Evolutionary conservation across 1,139 yeast species (phyloP), one percentile per base, ranked within the genome.

Genomic region (Blastobotrys buckinghamii): DNA sequence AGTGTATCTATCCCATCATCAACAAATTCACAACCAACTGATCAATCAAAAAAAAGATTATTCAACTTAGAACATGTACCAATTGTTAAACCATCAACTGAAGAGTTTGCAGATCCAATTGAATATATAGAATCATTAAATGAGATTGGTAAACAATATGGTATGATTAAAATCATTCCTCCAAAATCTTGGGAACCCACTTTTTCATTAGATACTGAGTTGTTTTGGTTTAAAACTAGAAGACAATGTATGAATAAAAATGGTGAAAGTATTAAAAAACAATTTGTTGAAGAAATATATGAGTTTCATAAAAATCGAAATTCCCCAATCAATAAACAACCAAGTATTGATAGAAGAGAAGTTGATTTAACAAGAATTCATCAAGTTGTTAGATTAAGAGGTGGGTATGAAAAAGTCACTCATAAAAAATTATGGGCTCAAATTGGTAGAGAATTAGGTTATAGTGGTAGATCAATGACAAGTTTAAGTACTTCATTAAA

Each of bases 381-480:
- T 42, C 63, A 64, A 40, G 56, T 63, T 16, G 75, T 72, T 2
- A 65, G 62, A 39, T 51, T 59, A 32, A 57, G 69, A 6, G 74
- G 73, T 9, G 75, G 75, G 1, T 64, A 59, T 44, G 60, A 57
- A 6, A 60, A 55, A 17, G 72, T 71, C 3, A 59, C 67, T 37
- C 74, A 82, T 43, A 59, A 59, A 38, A 70, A 69, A 54, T 61
- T 62, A 40, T 72, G 74, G 75, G 71, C 71, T 6, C 72, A 70
- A 45, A 59, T 72, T 19, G 92, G 92, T 13, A 71, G 89, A 47
- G 95, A 84, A 56, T 68, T 86, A 47, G 95, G 95, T 0, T 84
- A 82, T 61, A 75, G 79, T 32, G 88, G 85, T 2, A 75, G 79
- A 55, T 77, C 79, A 42, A 79, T 81, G 78, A 82, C 87, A 24